Conservation (phyloP, 805 yeast species). For the Metschnikowia santaceciliae region DNA sequence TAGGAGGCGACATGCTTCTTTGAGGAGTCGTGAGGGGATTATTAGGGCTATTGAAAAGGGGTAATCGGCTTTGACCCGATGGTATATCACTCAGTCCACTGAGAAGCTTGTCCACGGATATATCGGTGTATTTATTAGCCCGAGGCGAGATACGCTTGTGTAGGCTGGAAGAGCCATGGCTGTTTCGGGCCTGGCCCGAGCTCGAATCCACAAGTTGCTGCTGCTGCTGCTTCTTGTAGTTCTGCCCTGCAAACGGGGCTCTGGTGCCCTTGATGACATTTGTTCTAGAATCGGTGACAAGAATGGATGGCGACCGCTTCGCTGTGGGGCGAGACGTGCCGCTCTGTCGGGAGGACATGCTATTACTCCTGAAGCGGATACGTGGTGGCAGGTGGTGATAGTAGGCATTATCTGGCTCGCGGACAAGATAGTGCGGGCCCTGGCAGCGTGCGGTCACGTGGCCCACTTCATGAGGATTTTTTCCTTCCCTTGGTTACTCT, state of each 20-base stretch:
- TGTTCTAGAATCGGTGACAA: constrained; percentile 84
- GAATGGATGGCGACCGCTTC: constrained; percentile 85
- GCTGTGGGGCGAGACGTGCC: constrained; percentile 52
- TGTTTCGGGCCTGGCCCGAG: constrained; percentile 7
- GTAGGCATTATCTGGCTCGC: neutral
- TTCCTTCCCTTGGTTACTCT: neutral
- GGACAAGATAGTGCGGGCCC: neutral
- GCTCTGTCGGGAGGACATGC: constrained; percentile 13
- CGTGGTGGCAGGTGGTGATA: neutral
- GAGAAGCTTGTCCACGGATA: constrained; percentile 75
- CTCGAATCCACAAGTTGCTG: constrained; percentile 16
- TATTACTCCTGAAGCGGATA: neutral
- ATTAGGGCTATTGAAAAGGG: constrained; percentile 21
- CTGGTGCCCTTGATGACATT: constrained; percentile 46
- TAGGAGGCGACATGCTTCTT: constrained; percentile 22
- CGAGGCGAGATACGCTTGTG: constrained; percentile 13
- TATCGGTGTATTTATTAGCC: constrained; percentile 59
- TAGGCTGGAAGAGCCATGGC: constrained; percentile 17
- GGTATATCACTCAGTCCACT: constrained; percentile 85
- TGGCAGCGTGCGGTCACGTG: constrained; percentile 4
- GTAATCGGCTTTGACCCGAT: constrained; percentile 58
- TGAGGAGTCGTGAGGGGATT: constrained; percentile 14
- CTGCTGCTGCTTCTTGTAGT: constrained; percentile 36
- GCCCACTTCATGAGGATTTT: constrained; percentile 2
- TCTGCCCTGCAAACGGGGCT: constrained; percentile 79